A percentile compares a stretch with the other conserved stretches of the same genome.
These are phyloP conservation scores for Ustanciosporium gigantosporum DNA, from an alignment of 1,284 basidiomycete species.

Conservation along the genomic window DNA sequence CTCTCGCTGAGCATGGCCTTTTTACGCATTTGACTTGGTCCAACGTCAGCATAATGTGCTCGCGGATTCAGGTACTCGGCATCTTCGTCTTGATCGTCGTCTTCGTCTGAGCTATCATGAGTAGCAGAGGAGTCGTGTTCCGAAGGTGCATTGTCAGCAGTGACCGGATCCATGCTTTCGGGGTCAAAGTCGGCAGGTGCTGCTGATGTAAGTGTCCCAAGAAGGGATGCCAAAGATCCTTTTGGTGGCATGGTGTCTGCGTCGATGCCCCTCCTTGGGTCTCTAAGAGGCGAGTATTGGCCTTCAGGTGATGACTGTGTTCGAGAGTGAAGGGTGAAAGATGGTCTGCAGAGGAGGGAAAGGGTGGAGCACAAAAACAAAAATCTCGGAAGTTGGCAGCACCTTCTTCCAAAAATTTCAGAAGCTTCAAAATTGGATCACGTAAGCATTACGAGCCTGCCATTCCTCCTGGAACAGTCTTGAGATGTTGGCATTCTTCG, in stretches of 20 bases:
- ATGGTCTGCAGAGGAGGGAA: too few species aligned
- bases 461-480: too few species aligned
- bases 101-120: too few species aligned
- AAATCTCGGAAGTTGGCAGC: too few species aligned
- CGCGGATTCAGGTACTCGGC: conserved; percentile 22
- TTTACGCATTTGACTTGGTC: conserved; percentile 39
- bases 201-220: conserved; percentile 31
- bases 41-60: conserved; percentile 48
- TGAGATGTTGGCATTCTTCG: background rate
- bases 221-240: conserved; percentile 14
- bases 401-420: background rate
- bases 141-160: conserved; percentile 6
- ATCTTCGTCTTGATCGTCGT: conserved; percentile 15
- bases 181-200: conserved; percentile 39
- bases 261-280: too few species aligned
- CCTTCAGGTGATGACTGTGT: too few species aligned
- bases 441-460: too few species aligned
- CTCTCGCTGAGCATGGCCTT: conserved; percentile 43
- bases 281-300: too few species aligned
- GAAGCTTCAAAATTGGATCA: conserved; percentile 8
- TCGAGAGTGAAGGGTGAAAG: too few species aligned
- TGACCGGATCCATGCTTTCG: conserved; percentile 22
- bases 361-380: too few species aligned
- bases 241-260: conserved; percentile 42
- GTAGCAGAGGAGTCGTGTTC: conserved; percentile 14